These are phyloP conservation scores for Ophiostoma ips DNA, from an alignment of 2,329 filamentous ascomycete species.

Conservation along the genomic window DNA sequence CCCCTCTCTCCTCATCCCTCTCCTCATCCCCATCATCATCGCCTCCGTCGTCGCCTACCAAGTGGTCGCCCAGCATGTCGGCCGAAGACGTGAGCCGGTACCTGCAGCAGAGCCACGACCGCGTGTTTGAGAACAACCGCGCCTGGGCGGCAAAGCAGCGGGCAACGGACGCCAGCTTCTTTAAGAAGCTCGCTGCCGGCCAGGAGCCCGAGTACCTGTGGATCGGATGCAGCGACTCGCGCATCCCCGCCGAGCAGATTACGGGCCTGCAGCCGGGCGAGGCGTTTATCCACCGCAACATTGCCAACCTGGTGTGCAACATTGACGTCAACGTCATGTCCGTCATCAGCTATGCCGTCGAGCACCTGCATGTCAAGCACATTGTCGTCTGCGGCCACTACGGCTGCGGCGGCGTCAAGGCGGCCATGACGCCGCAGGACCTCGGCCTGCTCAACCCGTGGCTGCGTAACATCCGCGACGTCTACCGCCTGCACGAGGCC, in stretches of 20 bases:
- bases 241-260: slow-evolving; percentile 83
- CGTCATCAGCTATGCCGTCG: slow-evolving; percentile 74
- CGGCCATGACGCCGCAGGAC: slow-evolving; percentile 55
- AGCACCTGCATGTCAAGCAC: slow-evolving; percentile 67
- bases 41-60: neutral
- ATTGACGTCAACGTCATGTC: slow-evolving; percentile 37
- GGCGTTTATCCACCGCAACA: slow-evolving; percentile 90
- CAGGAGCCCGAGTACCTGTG: slow-evolving; percentile 63
- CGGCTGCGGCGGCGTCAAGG: slow-evolving; percentile 35
- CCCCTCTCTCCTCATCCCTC: too few species aligned
- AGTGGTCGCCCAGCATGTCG: slow-evolving; percentile 7
- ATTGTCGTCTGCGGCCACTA: slow-evolving; percentile 70
- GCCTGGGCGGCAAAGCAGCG: slow-evolving; percentile 49
- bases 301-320: slow-evolving; percentile 74
- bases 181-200: slow-evolving; percentile 47
- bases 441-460: slow-evolving; percentile 59
- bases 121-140: slow-evolving; percentile 55
- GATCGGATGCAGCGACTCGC: slow-evolving; percentile 85
- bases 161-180: slow-evolving; percentile 48
- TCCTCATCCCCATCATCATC: neutral
- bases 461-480: slow-evolving; percentile 61
- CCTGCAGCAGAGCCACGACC: slow-evolving; percentile 49
- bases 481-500: slow-evolving; percentile 55
- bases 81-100: slow-evolving; percentile 36
- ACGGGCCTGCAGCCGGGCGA: slow-evolving; percentile 75